phyloP scores from a whole-genome alignment of 73 alveolate species.

The Breviolum minutum region DNA sequence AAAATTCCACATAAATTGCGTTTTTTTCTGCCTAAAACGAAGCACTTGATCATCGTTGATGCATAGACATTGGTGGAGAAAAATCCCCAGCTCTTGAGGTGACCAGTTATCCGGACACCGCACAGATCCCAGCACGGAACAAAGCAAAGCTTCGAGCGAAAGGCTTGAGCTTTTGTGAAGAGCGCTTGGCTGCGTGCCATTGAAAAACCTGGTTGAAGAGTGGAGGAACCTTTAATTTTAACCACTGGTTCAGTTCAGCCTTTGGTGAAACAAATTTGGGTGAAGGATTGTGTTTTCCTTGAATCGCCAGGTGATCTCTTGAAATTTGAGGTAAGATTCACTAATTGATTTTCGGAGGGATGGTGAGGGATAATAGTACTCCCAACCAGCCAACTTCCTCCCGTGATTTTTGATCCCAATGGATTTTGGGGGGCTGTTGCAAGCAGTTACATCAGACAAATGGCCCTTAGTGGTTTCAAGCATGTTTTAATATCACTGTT shows the following conservation, averaged over 20 bases:
- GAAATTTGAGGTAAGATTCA: too few relatives aligned
- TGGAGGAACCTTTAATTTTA: background rate
- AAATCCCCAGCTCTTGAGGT: background rate
- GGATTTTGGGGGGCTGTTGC: too few relatives aligned
- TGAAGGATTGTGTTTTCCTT: background rate
- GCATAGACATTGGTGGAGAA: background rate
- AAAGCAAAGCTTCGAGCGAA: conserved; percentile 56
- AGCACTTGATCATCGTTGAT: background rate
- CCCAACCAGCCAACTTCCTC: too few relatives aligned
- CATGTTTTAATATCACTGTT: too few relatives aligned
- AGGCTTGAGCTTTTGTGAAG: conserved; percentile 31
- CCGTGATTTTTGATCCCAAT: too few relatives aligned
- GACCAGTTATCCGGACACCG: conserved; percentile 49
- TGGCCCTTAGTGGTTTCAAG: too few relatives aligned
- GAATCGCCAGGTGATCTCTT: too few relatives aligned
- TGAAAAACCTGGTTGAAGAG: background rate
- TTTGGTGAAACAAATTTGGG: background rate
- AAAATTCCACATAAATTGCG: background rate
- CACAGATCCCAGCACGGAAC: conserved; percentile 60
- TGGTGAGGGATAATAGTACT: too few relatives aligned
- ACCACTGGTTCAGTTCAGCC: background rate
- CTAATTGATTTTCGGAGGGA: too few relatives aligned
- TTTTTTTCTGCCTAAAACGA: background rate
- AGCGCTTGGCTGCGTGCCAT: background rate
- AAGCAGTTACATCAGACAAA: too few relatives aligned